A percentile compares a stretch with the other conserved stretches of the same genome.
Conservation (phyloP, 352 stramenopile species). For the Aphanomyces invadans region DNA sequence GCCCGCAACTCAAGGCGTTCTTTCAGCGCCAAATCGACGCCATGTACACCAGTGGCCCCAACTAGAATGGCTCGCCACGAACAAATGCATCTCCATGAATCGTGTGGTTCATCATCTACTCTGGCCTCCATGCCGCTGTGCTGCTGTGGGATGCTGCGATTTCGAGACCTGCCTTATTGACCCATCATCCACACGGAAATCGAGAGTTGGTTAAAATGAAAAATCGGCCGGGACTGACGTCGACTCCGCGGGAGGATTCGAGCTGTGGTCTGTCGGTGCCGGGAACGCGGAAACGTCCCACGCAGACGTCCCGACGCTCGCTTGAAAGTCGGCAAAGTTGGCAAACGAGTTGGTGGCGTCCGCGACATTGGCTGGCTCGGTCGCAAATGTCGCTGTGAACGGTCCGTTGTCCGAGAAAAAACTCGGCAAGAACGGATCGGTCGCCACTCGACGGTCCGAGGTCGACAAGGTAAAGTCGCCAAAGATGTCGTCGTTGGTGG, state of each 20-base stretch:
- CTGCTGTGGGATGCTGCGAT: no score
- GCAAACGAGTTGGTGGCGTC: slow-evolving; percentile 1
- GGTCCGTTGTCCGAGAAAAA: neutral
- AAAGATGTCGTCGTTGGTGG: slow-evolving; percentile 19
- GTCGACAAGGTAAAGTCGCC: slow-evolving; percentile 11
- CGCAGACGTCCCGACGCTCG: neutral
- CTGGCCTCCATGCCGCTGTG: no score
- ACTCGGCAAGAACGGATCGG: neutral
- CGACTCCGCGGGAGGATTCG: neutral
- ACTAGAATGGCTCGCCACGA: no score
- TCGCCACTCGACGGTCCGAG: neutral
- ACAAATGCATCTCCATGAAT: no score
- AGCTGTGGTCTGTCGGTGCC: no score
- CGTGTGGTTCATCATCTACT: no score
- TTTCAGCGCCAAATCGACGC: slow-evolving; percentile 65
- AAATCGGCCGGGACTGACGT: neutral
- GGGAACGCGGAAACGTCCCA: neutral
- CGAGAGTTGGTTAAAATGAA: slow-evolving; percentile 2
- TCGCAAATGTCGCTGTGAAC: neutral
- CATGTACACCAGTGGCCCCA: slow-evolving; percentile 47
- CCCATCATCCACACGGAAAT: neutral
- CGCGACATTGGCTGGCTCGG: neutral
- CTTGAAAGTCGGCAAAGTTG: slow-evolving; percentile 20
- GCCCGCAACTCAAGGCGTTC: slow-evolving; percentile 46
- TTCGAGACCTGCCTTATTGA: no score